Evolutionary conservation across 257 asterid species (phyloP), one percentile per base, ranked within the genome.

Genomic region (Gardenia jasminoides): DNA sequence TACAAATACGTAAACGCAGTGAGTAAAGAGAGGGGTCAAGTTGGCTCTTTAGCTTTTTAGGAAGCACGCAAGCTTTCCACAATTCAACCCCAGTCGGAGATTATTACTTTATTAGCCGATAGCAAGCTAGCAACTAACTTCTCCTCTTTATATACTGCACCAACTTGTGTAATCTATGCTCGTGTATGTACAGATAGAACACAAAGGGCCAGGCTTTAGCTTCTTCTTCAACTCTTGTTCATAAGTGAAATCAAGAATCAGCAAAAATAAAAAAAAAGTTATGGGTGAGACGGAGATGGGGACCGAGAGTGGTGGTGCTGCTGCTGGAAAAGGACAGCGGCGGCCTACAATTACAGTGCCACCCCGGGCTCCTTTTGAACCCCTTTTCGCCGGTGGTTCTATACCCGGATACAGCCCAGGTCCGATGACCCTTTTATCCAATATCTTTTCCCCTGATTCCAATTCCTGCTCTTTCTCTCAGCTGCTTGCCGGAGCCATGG

Each of bases 401-500:
- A 39, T 85, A 39, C 82, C 84, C 62, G 85, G 81, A 20, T 83
- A 81, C 33, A 86, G 89, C 69, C 89, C 89, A 1, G 89, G 89
- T 65, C 86, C 87, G 33, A 81, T 86, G 81, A 79, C 87, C 39
- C 78, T 86, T 20, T 39, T 86, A 20, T 81, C 89, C 50, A 88
- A 85, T 81, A 86, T 89, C 86, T 90, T 92, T 81, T 62, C 97
- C 50, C 89, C 89, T 85, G 91, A 90, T 84, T 76, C 90, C 83
- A 68, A 87, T 87, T 66, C 41, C 76, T 77, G 78, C 72, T 88
- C 97, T 41, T 94, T 91, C 90, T 92, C 97, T 30, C 96, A 92
- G 86, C 88, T 94, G 48, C 83, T 94, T 1, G 97, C 96, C 44
- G 98, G 96, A 44, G 96, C 98, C 30, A 94, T 92, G 94, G 89